A percentile compares a stretch with the other conserved stretches of the same genome.
These are phyloP conservation scores for Melaleuca quinquenervia DNA, from an alignment of 345 rosid genomes.

Conservation along the genomic window DNA sequence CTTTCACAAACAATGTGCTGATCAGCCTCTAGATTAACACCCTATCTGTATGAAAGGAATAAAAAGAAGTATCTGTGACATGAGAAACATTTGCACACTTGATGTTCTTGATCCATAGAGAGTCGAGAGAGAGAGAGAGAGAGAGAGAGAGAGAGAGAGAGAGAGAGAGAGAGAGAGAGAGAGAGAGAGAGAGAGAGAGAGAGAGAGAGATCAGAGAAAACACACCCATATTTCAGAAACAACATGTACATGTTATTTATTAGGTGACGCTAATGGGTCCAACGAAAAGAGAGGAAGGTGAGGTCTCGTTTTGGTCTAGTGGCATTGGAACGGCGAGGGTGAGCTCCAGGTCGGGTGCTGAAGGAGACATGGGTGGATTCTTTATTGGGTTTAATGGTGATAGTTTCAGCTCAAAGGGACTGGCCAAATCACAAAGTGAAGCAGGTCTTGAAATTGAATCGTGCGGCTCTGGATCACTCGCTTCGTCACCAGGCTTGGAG, in stretches of 20 bases:
- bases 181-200: no score
- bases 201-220: background rate
- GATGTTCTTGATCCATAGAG: background rate
- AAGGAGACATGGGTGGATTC: background rate
- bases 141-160: no score
- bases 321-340: constrained; percentile 32
- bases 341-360: constrained; percentile 33
- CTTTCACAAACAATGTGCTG: background rate
- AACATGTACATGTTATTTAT: background rate
- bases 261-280: constrained; percentile 26
- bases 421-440: background rate
- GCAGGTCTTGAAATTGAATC: background rate
- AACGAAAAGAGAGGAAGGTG: constrained; percentile 16
- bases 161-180: no score
- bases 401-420: background rate
- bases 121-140: background rate
- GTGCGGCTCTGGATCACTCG: background rate
- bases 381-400: background rate
- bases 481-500: background rate
- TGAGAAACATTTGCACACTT: background rate
- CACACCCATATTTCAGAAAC: background rate
- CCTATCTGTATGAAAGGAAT: background rate
- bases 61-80: background rate
- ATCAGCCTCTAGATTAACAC: background rate
- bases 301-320: constrained; percentile 4